A percentile compares a stretch with the other conserved stretches of the same genome.
Evolutionary conservation across 2,329 filamentous ascomycete genomes (phyloP).

Genomic region (Helotiales sp.): DNA sequence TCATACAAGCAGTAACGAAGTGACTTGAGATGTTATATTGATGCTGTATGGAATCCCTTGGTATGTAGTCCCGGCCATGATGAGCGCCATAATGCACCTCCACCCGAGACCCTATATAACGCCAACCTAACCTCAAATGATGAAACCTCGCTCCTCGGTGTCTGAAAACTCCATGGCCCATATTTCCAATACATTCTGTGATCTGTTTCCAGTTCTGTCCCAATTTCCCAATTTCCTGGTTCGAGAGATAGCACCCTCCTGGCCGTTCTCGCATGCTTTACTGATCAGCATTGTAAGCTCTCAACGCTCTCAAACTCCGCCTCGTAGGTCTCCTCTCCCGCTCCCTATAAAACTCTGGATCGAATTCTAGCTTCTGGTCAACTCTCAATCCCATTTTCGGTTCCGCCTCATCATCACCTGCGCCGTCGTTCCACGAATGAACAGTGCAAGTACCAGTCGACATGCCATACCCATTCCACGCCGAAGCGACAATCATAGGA

Average conservation of each 20-base stretch:
- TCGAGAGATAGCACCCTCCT: too few relatives aligned
- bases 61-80: background rate
- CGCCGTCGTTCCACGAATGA: slow-evolving; percentile 66
- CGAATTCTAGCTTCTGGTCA: slow-evolving; percentile 41
- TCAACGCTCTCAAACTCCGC: background rate
- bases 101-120: background rate
- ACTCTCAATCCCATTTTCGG: slow-evolving; percentile 46
- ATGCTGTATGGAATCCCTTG: too few relatives aligned
- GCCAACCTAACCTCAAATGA: background rate
- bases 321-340: background rate
- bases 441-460: slow-evolving; percentile 64
- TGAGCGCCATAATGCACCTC: background rate
- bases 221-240: background rate
- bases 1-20: too few relatives aligned
- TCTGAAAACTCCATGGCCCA: background rate
- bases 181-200: background rate
- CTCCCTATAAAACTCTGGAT: slow-evolving; percentile 5
- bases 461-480: slow-evolving; percentile 69
- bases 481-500: slow-evolving; percentile 67
- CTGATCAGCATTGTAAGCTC: background rate
- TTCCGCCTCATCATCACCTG: slow-evolving; percentile 56
- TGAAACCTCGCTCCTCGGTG: background rate
- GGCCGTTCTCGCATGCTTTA: too few relatives aligned
- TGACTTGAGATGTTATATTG: too few relatives aligned
- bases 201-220: background rate